These are phyloP conservation scores for Puccinellia tenuiflora DNA, from an alignment of 176 grass and related monocot genomes.

Conservation along the genomic window DNA sequence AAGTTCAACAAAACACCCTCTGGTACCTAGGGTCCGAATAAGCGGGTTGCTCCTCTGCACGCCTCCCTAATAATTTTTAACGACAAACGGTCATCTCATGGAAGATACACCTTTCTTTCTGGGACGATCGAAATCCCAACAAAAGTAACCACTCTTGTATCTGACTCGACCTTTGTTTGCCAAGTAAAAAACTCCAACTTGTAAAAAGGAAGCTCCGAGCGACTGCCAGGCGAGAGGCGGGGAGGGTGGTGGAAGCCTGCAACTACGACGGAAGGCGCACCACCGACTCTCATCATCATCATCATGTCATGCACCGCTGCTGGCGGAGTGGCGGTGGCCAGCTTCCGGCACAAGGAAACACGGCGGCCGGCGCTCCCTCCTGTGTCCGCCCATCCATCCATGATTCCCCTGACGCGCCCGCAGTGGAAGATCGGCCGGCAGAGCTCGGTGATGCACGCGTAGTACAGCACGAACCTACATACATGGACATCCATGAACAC, in stretches of 20 bases:
- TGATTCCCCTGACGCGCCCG: neutral
- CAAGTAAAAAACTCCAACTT: neutral
- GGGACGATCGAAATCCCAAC: neutral
- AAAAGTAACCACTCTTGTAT: neutral
- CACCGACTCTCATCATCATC: neutral
- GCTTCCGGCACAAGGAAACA: neutral
- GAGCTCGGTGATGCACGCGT: neutral
- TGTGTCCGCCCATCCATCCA: neutral
- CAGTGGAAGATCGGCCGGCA: neutral
- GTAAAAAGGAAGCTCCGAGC: neutral
- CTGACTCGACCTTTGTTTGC: neutral
- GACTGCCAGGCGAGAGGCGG: neutral
- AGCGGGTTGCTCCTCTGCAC: too few species aligned
- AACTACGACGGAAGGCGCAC: neutral
- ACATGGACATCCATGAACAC: too few species aligned
- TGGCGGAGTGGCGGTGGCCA: neutral
- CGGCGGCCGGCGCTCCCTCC: neutral
- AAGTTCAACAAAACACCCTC: too few species aligned
- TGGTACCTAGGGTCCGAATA: too few species aligned
- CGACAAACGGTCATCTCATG: neutral
- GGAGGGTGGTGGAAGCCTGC: neutral
- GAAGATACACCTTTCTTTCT: neutral
- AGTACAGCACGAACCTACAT: neutral
- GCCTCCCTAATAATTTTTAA: too few species aligned
- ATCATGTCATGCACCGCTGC: neutral